A percentile compares a stretch with the other conserved stretches of the same genome.
These are phyloP conservation scores for Stylosanthes scabra DNA, from an alignment of 331 rosid genomes.

Conservation along the genomic window DNA sequence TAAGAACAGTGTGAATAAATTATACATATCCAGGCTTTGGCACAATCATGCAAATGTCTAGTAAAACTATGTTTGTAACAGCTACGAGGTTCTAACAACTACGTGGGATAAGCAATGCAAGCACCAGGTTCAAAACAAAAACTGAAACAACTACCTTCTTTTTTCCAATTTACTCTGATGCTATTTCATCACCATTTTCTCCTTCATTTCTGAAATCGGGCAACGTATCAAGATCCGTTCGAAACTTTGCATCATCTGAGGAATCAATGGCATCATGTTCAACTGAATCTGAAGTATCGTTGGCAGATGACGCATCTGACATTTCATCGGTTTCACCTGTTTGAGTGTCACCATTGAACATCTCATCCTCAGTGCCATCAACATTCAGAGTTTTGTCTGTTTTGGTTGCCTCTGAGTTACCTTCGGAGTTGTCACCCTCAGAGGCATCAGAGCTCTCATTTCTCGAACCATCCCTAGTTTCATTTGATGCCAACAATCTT, in stretches of 20 bases:
- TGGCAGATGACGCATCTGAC: slow-evolving; percentile 47
- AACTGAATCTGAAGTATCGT: slow-evolving; percentile 42
- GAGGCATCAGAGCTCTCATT: slow-evolving; percentile 51
- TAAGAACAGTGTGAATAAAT: slow-evolving; percentile 38
- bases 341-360: slow-evolving; percentile 44
- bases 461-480: slow-evolving; percentile 40
- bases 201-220: slow-evolving; percentile 61
- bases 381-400: slow-evolving; percentile 15
- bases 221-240: slow-evolving; percentile 68
- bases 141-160: slow-evolving; percentile 23
- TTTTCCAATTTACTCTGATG: slow-evolving; percentile 56
- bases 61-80: slow-evolving; percentile 45
- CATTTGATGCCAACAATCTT: slow-evolving; percentile 42
- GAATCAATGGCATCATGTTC: slow-evolving; percentile 71
- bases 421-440: slow-evolving; percentile 43
- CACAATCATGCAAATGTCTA: slow-evolving; percentile 28
- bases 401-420: slow-evolving; percentile 34
- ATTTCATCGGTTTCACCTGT: slow-evolving; percentile 45
- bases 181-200: slow-evolving; percentile 56
- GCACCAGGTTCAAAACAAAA: slow-evolving; percentile 32
- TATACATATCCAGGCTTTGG: slow-evolving; percentile 49
- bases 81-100: slow-evolving; percentile 37
- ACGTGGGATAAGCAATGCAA: slow-evolving; percentile 9
- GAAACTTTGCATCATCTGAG: slow-evolving; percentile 58
- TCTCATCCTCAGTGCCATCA: slow-evolving; percentile 48